Base-by-base conservation (phyloP, 768 basidiomycete genomes). In the Termitomyces sp. region DNA sequence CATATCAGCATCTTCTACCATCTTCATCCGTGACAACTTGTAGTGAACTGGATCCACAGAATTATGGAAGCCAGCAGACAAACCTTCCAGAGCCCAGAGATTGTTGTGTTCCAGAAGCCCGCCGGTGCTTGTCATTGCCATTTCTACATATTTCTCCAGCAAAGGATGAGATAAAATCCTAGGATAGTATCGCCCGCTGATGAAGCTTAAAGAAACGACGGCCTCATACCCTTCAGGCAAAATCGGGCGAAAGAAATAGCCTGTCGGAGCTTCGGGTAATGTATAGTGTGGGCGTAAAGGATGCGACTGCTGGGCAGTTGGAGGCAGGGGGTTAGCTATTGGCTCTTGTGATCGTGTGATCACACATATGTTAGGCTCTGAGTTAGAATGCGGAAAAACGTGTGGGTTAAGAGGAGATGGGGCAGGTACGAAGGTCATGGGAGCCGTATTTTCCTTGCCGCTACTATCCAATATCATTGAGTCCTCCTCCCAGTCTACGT, bases 141-240 rank as follows among this genome's bases (percentile, higher is more conserved):
- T 63, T 30, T 71, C 63, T 3, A 88, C 64, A 21, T 61, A 62
- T 4, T 71, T 67, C 12, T 68, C 68, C 19, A 91, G 69, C 35
- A 85, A 72, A 1, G 88, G 88, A 64, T 91, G 88, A 21, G 73
- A 65, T 23, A 91, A 76, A 35, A 94, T 74, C 6, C 77, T 72
- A 5, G 91, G 88, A 66, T 94, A 94, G 67, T 94, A 94, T 54
- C 92, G 78, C 32, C 92, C 92, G 32, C 83, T 83, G 58, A 94
- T 76, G 46, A 91, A 73, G 35, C 83, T 80, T 41, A 92, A 74
- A 3, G 83, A 83, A n/a, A 91, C 60, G 19, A 88, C 79, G 16
- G 79, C 79, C 68, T 92, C 89, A 57, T 80, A 67, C 0, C 80
- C 86, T 7, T 82, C 73, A 2, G 75, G 64, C 14, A 91, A 74